These are phyloP conservation scores for Solanum ahanhuiri DNA, from an alignment of 257 asterid genomes.

Conservation along the genomic window DNA sequence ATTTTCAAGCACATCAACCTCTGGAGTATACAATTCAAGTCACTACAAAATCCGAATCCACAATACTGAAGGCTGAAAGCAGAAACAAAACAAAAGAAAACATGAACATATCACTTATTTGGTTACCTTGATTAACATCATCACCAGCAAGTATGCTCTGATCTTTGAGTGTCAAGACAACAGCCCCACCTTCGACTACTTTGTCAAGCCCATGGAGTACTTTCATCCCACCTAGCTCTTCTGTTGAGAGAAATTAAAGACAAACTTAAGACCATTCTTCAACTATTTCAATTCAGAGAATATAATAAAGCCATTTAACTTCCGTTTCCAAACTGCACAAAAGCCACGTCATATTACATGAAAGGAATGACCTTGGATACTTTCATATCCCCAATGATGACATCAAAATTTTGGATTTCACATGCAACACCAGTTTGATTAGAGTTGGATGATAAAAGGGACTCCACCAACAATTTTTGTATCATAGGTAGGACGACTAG, in stretches of 20 bases:
- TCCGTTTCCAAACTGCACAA: background rate
- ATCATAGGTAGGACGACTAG: background rate
- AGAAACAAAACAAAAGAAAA: constrained; percentile 17
- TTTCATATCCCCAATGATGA: background rate
- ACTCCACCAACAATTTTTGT: background rate
- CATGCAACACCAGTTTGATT: background rate
- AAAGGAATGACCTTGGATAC: background rate
- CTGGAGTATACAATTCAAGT: constrained; percentile 79
- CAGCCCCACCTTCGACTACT: constrained; percentile 23
- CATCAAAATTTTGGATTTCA: background rate
- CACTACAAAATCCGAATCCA: constrained; percentile 95
- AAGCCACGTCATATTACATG: background rate
- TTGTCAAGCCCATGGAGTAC: constrained; percentile 66
- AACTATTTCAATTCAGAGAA: background rate
- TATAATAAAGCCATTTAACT: background rate
- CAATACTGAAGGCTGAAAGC: constrained; percentile 30
- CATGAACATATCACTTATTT: background rate
- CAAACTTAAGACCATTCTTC: background rate
- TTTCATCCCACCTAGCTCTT: constrained; percentile 69
- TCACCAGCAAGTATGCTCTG: constrained; percentile 86
- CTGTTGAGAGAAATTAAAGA: constrained; percentile 21
- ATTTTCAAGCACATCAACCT: constrained; percentile 94
- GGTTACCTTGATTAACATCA: constrained; percentile 74
- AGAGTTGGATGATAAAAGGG: background rate
- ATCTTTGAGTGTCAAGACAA: constrained; percentile 92